A percentile compares a stretch with the other conserved stretches of the same genome.
These are phyloP conservation scores for Didymella lethalis DNA, from an alignment of 2,329 filamentous ascomycete species.

Conservation along the genomic window DNA sequence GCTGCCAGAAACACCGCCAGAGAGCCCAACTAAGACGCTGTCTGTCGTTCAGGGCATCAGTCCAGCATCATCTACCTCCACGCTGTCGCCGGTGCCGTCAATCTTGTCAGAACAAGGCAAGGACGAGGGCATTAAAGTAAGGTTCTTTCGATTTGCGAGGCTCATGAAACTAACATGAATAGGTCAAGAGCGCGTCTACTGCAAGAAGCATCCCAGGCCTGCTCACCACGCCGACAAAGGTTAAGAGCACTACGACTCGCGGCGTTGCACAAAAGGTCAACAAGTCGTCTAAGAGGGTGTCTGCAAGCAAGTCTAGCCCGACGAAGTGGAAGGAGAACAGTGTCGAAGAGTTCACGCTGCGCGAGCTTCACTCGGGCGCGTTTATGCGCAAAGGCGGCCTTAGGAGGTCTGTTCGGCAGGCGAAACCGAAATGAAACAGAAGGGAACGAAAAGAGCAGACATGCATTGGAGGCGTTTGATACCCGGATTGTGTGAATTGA, in stretches of 20 bases:
- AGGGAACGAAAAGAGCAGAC: background rate
- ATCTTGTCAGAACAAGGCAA: conserved; percentile 1
- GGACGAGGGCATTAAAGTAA: background rate
- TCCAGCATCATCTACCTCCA: background rate
- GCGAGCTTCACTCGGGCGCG: conserved; percentile 7
- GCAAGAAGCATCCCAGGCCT: background rate
- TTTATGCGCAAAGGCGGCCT: conserved; percentile 4
- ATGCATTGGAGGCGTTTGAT: conserved; percentile 17
- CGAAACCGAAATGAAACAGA: background rate
- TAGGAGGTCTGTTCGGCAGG: conserved; percentile 10
- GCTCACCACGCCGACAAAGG: background rate
- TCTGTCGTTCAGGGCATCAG: background rate
- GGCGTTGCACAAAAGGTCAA: conserved; percentile 8
- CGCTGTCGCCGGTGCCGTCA: conserved; percentile 10
- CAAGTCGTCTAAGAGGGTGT: conserved; percentile 1
- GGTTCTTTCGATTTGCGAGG: background rate
- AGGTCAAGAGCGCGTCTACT: background rate
- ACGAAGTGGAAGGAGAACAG: conserved; percentile 6
- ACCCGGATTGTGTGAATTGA: background rate
- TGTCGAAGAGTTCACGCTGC: conserved; percentile 10
- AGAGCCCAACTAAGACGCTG: conserved; percentile 1
- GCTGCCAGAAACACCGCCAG: conserved; percentile 16
- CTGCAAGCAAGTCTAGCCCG: background rate
- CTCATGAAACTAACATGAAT: background rate
- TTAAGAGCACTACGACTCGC: background rate